Evolutionary conservation across 192 early-diverging fungal genomes (phyloP), one percentile per base, ranked within the genome.

Genomic region (Umbelopsis isabellina): DNA sequence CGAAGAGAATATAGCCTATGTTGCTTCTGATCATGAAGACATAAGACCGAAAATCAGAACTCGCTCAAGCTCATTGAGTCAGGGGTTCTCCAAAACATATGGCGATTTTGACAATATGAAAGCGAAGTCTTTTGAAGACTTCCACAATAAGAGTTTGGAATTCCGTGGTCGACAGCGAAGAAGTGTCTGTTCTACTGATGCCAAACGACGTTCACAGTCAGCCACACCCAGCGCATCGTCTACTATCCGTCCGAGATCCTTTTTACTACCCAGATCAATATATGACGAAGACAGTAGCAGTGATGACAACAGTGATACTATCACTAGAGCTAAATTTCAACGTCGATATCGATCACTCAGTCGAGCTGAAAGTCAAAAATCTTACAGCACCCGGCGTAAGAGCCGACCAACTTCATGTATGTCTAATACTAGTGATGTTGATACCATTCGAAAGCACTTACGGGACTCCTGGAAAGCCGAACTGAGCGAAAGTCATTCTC

Each of bases 391-490:
- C 11, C 27, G 33, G 18, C 30, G 55, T 13, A 22, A 16, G 12
- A 61, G 55, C 55, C 55, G 27, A 13, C 25, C 55, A 35, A 35
- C 55, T 6, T 61, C 55, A n/a, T 61, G 23, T 30, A 61, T 35
- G 55, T 61, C 55, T 2, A 61, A 61, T 16, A 35, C 55, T 2
- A 61, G 55, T 6, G 55, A 61, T 6, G 55, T 61, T n/a, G 55
- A 61, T 35, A 61, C 55, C 11, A 61, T 61, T 61, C 55, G 55
- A n/a, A 61, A 61, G 33, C 55, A 61, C 37, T 61, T 61, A 18
- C 55, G 33, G 33, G 55, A 25, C 4, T 61, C 55, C n/a, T 61
- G 55, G 55, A 61, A 61, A 35, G 30, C 55, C 0, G 55, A 61
- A 4, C 16, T 61, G 12, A 35, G 27, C 30, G 55, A 61, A 35